Conservation (phyloP, 2,329 filamentous ascomycete genomes). For the Cercospora zeae-maydis region DNA sequence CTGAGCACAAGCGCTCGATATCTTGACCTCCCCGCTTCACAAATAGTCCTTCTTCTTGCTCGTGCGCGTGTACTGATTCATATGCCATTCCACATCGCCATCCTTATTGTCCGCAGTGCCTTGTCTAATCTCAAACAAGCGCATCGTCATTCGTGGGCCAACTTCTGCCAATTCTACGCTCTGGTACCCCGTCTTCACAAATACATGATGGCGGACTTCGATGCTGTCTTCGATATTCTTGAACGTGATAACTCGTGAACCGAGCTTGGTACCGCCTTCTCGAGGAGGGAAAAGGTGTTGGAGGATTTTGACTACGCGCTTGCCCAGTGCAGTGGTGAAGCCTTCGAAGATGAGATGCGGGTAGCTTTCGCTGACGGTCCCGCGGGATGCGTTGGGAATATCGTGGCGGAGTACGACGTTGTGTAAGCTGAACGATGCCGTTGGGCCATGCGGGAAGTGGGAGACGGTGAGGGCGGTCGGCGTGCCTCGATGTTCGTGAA, state of each 20-base stretch:
- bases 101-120: slow-evolving; percentile 93
- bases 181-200: slow-evolving; percentile 87
- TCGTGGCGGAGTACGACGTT: slow-evolving; percentile 92
- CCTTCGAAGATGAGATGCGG: slow-evolving; percentile 95
- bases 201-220: slow-evolving; percentile 89
- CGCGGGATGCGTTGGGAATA: slow-evolving; percentile 80
- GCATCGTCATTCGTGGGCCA: slow-evolving; percentile 95
- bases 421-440: slow-evolving; percentile 80
- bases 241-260: slow-evolving; percentile 86
- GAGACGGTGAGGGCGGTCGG: slow-evolving; percentile 85
- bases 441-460: slow-evolving; percentile 85
- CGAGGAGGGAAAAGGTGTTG: slow-evolving; percentile 93
- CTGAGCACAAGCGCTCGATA: not conserved
- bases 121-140: slow-evolving; percentile 85
- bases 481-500: slow-evolving; percentile 89
- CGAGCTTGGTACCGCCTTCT: slow-evolving; percentile 75
- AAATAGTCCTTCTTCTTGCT: slow-evolving; percentile 94
- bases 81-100: slow-evolving; percentile 92
- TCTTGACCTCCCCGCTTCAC: slow-evolving; percentile 43
- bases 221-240: slow-evolving; percentile 86
- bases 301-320: slow-evolving; percentile 80
- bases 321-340: slow-evolving; percentile 76
- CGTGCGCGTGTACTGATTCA: slow-evolving; percentile 93
- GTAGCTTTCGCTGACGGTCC: slow-evolving; percentile 87
- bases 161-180: slow-evolving; percentile 86